Evolutionary conservation across 495 filamentous ascomycete genomes (phyloP).

Genomic region (Neurospora tetraspora): DNA sequence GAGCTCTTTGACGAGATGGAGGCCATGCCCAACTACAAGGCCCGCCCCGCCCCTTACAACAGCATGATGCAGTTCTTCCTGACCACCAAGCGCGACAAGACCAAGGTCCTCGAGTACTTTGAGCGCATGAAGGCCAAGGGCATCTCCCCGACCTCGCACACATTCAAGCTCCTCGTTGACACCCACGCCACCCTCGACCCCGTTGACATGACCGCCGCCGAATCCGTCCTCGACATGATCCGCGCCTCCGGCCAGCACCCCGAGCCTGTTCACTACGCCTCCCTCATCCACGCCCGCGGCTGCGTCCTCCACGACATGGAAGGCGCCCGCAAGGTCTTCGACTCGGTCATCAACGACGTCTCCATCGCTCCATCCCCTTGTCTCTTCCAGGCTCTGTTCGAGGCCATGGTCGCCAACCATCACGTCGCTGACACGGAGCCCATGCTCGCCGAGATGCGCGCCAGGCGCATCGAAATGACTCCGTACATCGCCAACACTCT

Average conservation of each 20-base stretch:
- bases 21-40: conserved; percentile 96
- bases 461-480: conserved; percentile 69
- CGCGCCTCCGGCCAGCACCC: conserved; percentile 60
- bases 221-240: conserved; percentile 73
- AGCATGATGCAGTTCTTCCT: conserved; percentile 99
- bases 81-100: conserved; percentile 87
- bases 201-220: conserved; percentile 81
- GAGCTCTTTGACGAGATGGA: conserved; percentile 99
- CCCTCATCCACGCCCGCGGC: conserved; percentile 90
- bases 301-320: conserved; percentile 87
- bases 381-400: conserved; percentile 91
- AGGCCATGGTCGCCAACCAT: conserved; percentile 93
- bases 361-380: conserved; percentile 64
- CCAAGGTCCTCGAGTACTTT: conserved; percentile 92
- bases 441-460: conserved; percentile 63
- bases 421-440: conserved; percentile 64
- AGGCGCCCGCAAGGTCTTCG: conserved; percentile 72
- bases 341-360: conserved; percentile 57
- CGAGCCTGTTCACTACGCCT: conserved; percentile 91
- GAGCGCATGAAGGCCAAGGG: conserved; percentile 81
- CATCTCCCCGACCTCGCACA: conserved; percentile 88
- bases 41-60: conserved; percentile 93
- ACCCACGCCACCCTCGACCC: conserved; percentile 91
- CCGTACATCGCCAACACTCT: conserved; percentile 98
- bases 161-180: conserved; percentile 95